Percentiles rank a stretch among this genome's conserved stretches.
Conservation (phyloP, 495 filamentous ascomycete genomes). For the Aspergillus wentii region DNA sequence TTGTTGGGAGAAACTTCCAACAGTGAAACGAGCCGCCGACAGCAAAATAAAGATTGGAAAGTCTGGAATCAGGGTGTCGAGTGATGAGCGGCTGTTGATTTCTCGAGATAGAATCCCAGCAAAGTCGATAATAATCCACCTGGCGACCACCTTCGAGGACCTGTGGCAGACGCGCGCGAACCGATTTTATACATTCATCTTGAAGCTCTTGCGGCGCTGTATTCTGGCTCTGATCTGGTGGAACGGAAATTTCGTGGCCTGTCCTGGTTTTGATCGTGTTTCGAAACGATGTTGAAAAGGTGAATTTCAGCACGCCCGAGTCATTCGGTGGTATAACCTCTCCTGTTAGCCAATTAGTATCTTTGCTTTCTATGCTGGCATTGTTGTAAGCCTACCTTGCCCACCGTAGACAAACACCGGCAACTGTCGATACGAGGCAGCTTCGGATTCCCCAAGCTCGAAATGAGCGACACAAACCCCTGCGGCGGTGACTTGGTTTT, state of each 20-base stretch:
- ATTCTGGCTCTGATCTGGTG: conserved; percentile 13
- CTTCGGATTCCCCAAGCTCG: conserved; percentile 24
- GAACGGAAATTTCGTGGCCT: conserved; percentile 27
- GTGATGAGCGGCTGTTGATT: conserved; percentile 51
- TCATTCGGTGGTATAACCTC: conserved; percentile 29
- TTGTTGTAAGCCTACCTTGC: conserved; percentile 16
- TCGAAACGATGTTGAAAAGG: conserved; percentile 26
- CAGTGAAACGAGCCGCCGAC: conserved; percentile 44
- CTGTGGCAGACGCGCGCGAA: conserved; percentile 15
- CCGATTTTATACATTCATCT: conserved; percentile 3
- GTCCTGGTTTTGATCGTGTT: conserved; percentile 21
- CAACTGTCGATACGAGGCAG: conserved; percentile 19
- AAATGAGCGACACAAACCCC: conserved; percentile 35
- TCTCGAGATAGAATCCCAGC: conserved; percentile 29
- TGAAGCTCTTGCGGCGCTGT: conserved; percentile 11
- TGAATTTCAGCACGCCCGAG: conserved; percentile 31
- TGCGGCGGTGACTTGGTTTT: conserved; percentile 33
- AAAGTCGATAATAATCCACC: conserved; percentile 22
- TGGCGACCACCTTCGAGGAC: conserved; percentile 14
- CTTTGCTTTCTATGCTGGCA: no score
- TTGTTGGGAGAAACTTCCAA: conserved; percentile 55
- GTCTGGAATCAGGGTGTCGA: conserved; percentile 30
- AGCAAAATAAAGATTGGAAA: conserved; percentile 39
- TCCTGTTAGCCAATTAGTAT: no score
- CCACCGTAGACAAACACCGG: conserved; percentile 35